A percentile compares a stretch with the other conserved stretches of the same genome.
Conservation (phyloP, 306 rosid species). For the Vicia sativa region DNA sequence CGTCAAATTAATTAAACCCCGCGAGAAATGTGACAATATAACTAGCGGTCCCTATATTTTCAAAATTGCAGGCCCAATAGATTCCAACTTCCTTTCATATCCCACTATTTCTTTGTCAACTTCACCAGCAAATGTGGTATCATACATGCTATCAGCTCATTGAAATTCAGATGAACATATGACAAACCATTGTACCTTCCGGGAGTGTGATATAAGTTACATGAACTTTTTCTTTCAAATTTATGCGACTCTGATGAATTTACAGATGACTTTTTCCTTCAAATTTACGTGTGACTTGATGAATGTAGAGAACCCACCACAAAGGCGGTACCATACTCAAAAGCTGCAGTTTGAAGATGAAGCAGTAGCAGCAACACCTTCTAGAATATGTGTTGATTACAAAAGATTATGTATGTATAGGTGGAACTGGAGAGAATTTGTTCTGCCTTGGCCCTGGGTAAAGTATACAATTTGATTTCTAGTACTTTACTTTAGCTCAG, state of each 20-base stretch:
- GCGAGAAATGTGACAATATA: constrained; percentile 30
- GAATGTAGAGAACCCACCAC: constrained; percentile 20
- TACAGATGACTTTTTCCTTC: not conserved
- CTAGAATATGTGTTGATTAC: constrained; percentile 24
- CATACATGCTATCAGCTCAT: constrained; percentile 28
- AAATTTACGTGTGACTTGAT: constrained; percentile 12
- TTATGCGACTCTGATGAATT: not conserved
- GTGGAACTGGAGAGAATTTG: constrained; percentile 8
- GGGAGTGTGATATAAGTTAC: constrained; percentile 11
- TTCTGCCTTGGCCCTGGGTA: constrained; percentile 28
- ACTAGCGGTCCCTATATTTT: constrained; percentile 26
- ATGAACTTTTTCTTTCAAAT: constrained; percentile 5
- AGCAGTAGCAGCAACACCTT: constrained; percentile 30
- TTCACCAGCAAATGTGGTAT: constrained; percentile 28
- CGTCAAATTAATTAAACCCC: constrained; percentile 39
- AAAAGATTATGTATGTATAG: constrained; percentile 18
- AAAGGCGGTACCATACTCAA: too few species aligned
- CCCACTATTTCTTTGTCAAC: constrained; percentile 6
- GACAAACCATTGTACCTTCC: constrained; percentile 13
- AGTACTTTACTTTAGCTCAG: constrained; percentile 62
- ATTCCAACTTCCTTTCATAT: constrained; percentile 36
- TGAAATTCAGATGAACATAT: not conserved
- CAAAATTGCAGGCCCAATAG: constrained; percentile 40
- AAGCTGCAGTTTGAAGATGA: constrained; percentile 13
- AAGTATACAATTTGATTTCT: constrained; percentile 19